Conservation (phyloP, 1,284 basidiomycete genomes). For the Ganoderma leucocontextum region DNA sequence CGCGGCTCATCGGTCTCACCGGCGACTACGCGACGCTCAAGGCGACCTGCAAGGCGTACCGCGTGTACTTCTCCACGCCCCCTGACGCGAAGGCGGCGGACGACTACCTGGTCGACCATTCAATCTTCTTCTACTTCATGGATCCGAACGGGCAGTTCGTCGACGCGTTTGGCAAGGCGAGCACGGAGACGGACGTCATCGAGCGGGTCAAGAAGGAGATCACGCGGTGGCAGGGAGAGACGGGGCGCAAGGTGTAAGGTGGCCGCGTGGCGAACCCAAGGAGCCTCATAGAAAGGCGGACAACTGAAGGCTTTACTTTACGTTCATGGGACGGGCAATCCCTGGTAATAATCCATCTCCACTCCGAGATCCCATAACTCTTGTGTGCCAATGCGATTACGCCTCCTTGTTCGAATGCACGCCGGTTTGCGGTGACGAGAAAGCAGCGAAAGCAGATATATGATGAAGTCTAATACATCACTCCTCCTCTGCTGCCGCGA, state of each 20-base stretch:
- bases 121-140: constrained; percentile 99
- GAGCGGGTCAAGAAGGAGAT: constrained; percentile 67
- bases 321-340: constrained; percentile 1
- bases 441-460: constrained; percentile 21
- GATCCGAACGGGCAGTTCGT: constrained; percentile 95
- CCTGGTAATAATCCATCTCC: constrained; percentile 10
- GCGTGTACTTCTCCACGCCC: constrained; percentile 98
- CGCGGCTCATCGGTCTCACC: constrained; percentile 87
- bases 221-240: constrained; percentile 59
- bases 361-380: neutral
- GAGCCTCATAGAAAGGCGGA: constrained; percentile 4
- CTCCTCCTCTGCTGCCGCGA: constrained; percentile 63
- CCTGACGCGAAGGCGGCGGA: constrained; percentile 86
- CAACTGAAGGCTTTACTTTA: constrained; percentile 7
- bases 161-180: constrained; percentile 94
- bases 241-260: constrained; percentile 45
- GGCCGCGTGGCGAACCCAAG: neutral
- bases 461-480: constrained; percentile 25
- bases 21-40: constrained; percentile 91
- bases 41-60: constrained; percentile 91
- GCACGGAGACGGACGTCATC: constrained; percentile 75
- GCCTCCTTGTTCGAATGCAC: neutral
- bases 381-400: neutral
- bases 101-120: constrained; percentile 98
- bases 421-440: neutral